Evolutionary conservation across 306 rosid species (phyloP), one percentile per base, ranked within the genome.

Genomic region (Cicer bijugum): DNA sequence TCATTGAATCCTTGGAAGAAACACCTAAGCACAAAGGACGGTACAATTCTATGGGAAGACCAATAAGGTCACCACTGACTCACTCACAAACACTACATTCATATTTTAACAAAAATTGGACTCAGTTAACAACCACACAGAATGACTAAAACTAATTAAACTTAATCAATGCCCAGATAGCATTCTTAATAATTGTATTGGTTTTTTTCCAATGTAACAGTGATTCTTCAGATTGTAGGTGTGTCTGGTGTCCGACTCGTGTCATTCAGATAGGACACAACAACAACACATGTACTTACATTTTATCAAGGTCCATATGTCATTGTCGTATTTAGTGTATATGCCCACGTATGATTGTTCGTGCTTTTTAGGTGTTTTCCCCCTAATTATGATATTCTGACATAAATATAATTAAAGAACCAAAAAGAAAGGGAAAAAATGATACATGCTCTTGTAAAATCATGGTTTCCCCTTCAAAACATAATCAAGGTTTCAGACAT

Each of bases 401-500:
- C 35, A 28, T 50, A 50, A 14, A 50, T 9, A 52, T 12, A 47
- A 40, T 28, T 20, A 23, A 79, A 51, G 12, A 12, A 58, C 23
- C 3, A 12, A 39, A 61, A 12, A 15, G 15, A 14, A 7, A 67
- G 33, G 39, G 5, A 2, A 9, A 35, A 0, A 78, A 23, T 23
- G 33, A 23, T 45, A 5, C 9, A 66, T 11, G 5, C 11, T 38
- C 46, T 38, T 4, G 33, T 23, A 23, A 23, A 23, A 23, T 28
- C 35, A 28, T 28, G 5, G 35, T 28, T 28, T 28, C 35, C 5
- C 35, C 35, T 28, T 28, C 5, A 28, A 28, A 28, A 28, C 12
- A 71, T 28, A 33, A 64, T n/a, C 23, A 78, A 12, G 48, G 12
- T 50, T 40, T 62, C 40, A 71, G 57, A 50, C 48, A 37, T 60